phyloP scores from a whole-genome alignment of 2,329 filamentous ascomycete species.

The Camillea tinctor region DNA sequence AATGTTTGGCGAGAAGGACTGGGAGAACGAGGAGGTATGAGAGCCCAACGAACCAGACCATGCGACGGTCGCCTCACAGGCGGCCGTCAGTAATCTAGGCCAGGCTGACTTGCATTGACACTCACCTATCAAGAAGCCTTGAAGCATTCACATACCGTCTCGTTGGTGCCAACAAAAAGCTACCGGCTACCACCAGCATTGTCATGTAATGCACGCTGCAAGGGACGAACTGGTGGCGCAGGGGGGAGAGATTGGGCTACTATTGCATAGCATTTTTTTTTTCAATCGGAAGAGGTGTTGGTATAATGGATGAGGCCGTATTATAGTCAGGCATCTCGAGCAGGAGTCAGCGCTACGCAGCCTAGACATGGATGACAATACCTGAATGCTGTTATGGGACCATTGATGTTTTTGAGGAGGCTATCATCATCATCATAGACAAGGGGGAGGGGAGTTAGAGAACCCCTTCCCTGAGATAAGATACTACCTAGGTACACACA shows the following conservation, averaged over 20 bases:
- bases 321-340: slow-evolving; percentile 9
- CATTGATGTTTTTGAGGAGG: slow-evolving; percentile 6
- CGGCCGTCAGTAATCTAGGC: slow-evolving; percentile 10
- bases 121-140: slow-evolving; percentile 19
- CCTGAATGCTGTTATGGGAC: neutral
- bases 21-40: slow-evolving; percentile 62
- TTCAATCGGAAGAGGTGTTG: slow-evolving; percentile 10
- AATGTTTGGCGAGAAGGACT: slow-evolving; percentile 63
- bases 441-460: no score
- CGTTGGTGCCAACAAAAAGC: slow-evolving; percentile 18
- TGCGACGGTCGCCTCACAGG: slow-evolving; percentile 13
- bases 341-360: slow-evolving; percentile 10
- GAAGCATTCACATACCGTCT: slow-evolving; percentile 12
- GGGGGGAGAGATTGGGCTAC: slow-evolving; percentile 13
- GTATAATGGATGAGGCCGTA: slow-evolving; percentile 16
- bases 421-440: slow-evolving; percentile 6
- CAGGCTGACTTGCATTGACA: slow-evolving; percentile 19
- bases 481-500: no score
- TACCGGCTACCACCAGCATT: slow-evolving; percentile 5
- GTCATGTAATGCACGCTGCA: slow-evolving; percentile 24
- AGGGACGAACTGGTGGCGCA: slow-evolving; percentile 25
- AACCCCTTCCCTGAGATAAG: no score
- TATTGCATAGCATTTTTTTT: slow-evolving; percentile 15
- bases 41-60: slow-evolving; percentile 9
- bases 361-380: slow-evolving; percentile 13